Evolutionary conservation across 805 yeast genomes (phyloP).

Genomic region (Yarrowia divulgata): DNA sequence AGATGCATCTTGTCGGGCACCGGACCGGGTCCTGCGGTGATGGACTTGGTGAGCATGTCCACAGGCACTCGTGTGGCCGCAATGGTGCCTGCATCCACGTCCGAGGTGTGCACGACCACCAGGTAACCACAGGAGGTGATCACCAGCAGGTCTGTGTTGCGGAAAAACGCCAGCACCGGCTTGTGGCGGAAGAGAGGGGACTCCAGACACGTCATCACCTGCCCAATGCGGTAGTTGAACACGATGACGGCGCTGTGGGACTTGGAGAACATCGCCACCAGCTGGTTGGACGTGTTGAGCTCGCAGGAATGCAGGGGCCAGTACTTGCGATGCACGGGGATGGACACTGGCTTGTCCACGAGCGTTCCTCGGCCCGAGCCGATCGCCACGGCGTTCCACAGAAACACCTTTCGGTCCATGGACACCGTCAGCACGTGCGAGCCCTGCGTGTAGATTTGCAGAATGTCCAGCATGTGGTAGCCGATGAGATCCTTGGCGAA

Average conservation of each 20-base stretch:
- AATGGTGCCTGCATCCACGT: slow-evolving; percentile 26
- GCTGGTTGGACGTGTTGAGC: slow-evolving; percentile 34
- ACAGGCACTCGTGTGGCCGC: slow-evolving; percentile 22
- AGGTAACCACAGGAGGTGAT: slow-evolving; percentile 35
- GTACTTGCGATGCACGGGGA: slow-evolving; percentile 55
- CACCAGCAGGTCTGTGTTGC: slow-evolving; percentile 32
- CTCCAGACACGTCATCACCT: slow-evolving; percentile 23
- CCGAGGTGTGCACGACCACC: slow-evolving; percentile 34
- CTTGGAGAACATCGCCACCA: slow-evolving; percentile 40
- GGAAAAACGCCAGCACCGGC: slow-evolving; percentile 33
- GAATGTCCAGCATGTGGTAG: slow-evolving; percentile 68
- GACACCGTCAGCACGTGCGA: slow-evolving; percentile 67
- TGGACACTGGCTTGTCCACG: slow-evolving; percentile 56
- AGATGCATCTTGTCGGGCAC: slow-evolving; percentile 29
- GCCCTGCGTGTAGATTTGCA: slow-evolving; percentile 53
- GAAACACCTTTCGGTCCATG: slow-evolving; percentile 70
- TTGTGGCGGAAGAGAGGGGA: slow-evolving; percentile 29
- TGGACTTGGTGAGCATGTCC: slow-evolving; percentile 36
- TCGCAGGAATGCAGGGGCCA: slow-evolving; percentile 70
- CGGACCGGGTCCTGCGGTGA: slow-evolving; percentile 27
- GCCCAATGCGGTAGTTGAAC: slow-evolving; percentile 31
- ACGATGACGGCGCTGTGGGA: slow-evolving; percentile 24
- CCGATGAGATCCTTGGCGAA: slow-evolving; percentile 56
- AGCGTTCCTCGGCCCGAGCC: slow-evolving; percentile 18
- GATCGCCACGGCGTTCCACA: slow-evolving; percentile 60